phyloP scores from a whole-genome alignment of 2,329 filamentous ascomycete genomes.

The Conoideocrella luteorostrata region DNA sequence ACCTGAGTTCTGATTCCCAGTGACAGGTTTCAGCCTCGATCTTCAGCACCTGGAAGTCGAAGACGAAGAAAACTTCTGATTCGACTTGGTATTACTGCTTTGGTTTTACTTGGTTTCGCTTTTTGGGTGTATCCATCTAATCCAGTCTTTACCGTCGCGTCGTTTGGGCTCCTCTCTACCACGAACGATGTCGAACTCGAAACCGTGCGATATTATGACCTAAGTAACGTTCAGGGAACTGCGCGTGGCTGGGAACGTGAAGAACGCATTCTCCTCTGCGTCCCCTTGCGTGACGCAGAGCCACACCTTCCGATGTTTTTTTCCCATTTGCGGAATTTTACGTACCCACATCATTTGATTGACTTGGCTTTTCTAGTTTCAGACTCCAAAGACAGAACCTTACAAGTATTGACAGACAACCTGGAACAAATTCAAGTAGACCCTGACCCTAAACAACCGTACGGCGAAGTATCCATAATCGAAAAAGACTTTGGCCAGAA shows the following conservation, averaged over 20 bases:
- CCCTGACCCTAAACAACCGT: slow-evolving; percentile 71
- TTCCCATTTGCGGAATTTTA: slow-evolving; percentile 91
- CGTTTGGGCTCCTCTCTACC: slow-evolving; percentile 63
- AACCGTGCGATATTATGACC: slow-evolving; percentile 94
- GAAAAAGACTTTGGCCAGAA: slow-evolving; percentile 99
- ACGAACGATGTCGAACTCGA: slow-evolving; percentile 73
- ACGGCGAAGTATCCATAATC: slow-evolving; percentile 94
- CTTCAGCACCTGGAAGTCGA: slow-evolving; percentile 63
- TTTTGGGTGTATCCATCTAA: slow-evolving; percentile 70
- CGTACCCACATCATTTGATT: slow-evolving; percentile 93
- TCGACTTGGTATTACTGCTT: slow-evolving; percentile 55
- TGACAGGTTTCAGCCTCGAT: slow-evolving; percentile 67
- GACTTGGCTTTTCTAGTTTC: slow-evolving; percentile 95
- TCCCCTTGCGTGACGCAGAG: slow-evolving; percentile 87
- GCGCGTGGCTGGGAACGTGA: slow-evolving; percentile 93
- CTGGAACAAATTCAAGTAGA: slow-evolving; percentile 75
- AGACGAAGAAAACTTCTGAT: slow-evolving; percentile 67
- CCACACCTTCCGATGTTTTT: slow-evolving; percentile 97
- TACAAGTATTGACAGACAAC: slow-evolving; percentile 66
- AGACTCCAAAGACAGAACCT: slow-evolving; percentile 89
- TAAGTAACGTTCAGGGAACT: slow-evolving; percentile 85
- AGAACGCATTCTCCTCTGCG: slow-evolving; percentile 90
- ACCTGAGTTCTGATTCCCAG: background rate
- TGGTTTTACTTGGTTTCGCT: slow-evolving; percentile 58
- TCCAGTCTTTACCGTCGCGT: slow-evolving; percentile 54